Conservation (phyloP, 495 filamentous ascomycete genomes). For the Penicillium canariense region DNA sequence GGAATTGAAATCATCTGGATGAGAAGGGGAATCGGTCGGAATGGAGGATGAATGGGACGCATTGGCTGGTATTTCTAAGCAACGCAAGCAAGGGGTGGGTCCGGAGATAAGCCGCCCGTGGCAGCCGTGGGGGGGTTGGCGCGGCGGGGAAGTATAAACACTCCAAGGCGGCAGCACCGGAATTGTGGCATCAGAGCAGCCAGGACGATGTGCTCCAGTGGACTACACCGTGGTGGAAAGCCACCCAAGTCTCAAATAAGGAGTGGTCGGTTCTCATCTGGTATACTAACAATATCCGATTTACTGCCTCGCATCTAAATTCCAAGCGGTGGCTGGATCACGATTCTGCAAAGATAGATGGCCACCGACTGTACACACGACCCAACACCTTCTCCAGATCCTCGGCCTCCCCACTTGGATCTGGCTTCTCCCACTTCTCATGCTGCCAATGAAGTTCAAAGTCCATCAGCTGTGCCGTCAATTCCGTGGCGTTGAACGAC, state of each 20-base stretch:
- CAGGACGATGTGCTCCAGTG: not conserved
- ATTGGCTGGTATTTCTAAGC: conserved; percentile 28
- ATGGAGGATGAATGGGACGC: conserved; percentile 15
- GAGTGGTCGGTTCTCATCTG: too few species aligned
- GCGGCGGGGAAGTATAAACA: not conserved
- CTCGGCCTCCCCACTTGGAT: conserved; percentile 7
- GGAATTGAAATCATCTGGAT: not conserved
- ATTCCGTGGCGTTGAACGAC: conserved; percentile 33
- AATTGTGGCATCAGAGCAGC: not conserved
- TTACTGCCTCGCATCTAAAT: too few species aligned
- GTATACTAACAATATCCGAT: too few species aligned
- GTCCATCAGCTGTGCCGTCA: conserved; percentile 25
- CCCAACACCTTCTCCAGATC: conserved; percentile 24
- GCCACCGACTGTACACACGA: conserved; percentile 17
- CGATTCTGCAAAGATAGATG: conserved; percentile 19
- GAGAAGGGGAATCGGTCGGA: not conserved
- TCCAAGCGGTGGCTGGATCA: not conserved
- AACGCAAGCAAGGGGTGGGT: not conserved
- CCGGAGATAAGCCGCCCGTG: conserved; percentile 5
- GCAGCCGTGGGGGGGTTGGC: not conserved
- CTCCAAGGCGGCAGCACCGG: not conserved
- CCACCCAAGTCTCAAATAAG: too few species aligned
- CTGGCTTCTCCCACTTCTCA: conserved; percentile 20
- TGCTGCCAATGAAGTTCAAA: conserved; percentile 46
- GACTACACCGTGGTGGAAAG: too few species aligned